These are phyloP conservation scores for Ailanthus altissimus DNA, from an alignment of 345 rosid genomes.

Conservation along the genomic window DNA sequence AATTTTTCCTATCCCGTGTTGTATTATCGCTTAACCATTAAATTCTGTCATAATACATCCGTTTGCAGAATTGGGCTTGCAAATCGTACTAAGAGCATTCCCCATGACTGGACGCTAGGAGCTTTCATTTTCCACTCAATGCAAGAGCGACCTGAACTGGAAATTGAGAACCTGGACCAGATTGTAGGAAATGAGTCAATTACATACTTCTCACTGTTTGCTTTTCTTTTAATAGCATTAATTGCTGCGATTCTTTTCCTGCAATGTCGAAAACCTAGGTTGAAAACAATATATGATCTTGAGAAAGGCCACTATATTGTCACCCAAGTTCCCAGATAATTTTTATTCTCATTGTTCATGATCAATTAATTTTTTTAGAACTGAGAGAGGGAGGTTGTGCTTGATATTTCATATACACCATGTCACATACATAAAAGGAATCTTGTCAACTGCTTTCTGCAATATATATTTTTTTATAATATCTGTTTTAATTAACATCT, in stretches of 20 bases:
- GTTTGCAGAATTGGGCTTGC: slow-evolving; percentile 34
- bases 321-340: slow-evolving; percentile 35
- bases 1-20: too few relatives aligned
- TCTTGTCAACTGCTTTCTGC: too few relatives aligned
- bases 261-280: slow-evolving; percentile 41
- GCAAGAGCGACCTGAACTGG: slow-evolving; percentile 28
- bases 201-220: slow-evolving; percentile 42
- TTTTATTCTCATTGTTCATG: background rate
- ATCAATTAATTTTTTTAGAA: too few relatives aligned
- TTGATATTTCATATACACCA: too few relatives aligned
- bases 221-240: slow-evolving; percentile 40
- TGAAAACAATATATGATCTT: slow-evolving; percentile 41
- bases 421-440: too few relatives aligned
- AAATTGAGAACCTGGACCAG: slow-evolving; percentile 22
- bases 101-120: slow-evolving; percentile 55
- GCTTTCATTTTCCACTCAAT: slow-evolving; percentile 42
- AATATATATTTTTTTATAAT: too few relatives aligned
- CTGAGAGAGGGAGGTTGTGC: too few relatives aligned
- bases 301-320: slow-evolving; percentile 41
- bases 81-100: slow-evolving; percentile 30
- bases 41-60: background rate
- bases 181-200: slow-evolving; percentile 46
- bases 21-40: too few relatives aligned
- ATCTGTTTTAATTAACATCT: too few relatives aligned
- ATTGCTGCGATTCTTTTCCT: slow-evolving; percentile 34